phyloP scores from a whole-genome alignment of 202 grass and related monocot species.

The Saccharum hybrid region DNA sequence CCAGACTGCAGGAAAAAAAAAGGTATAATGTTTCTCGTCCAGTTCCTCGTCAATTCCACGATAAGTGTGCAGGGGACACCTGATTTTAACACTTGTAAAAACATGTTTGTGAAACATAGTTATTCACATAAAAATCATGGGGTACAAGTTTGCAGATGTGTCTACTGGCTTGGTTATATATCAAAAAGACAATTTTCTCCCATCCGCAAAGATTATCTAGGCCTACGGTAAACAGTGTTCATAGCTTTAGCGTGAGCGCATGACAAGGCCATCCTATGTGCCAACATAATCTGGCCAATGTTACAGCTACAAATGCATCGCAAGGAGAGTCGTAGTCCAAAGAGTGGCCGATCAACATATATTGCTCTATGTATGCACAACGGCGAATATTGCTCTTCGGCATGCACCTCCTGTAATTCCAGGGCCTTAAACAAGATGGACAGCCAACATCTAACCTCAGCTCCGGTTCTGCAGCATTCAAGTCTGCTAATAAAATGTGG shows the following conservation, averaged over 20 bases:
- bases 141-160: no score
- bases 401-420: background rate
- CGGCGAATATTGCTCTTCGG: background rate
- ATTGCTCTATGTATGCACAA: background rate
- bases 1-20: background rate
- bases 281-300: background rate
- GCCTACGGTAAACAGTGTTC: background rate
- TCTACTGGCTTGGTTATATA: background rate
- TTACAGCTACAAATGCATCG: background rate
- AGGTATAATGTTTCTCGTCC: background rate
- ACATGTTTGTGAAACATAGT: background rate
- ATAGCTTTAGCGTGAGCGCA: background rate
- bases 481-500: conserved; percentile 13
- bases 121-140: background rate
- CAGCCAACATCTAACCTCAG: background rate
- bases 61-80: background rate
- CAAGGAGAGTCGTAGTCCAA: background rate
- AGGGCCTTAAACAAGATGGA: background rate
- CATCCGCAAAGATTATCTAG: background rate
- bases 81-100: background rate
- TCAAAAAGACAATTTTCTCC: background rate
- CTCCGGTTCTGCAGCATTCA: conserved; percentile 3
- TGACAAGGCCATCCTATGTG: background rate
- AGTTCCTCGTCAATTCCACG: background rate
- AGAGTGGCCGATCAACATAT: background rate